Evolutionary conservation across 129 eudicot species (phyloP), one percentile per base, ranked within the genome.

Genomic region (Centrapalus pauciflorus): DNA sequence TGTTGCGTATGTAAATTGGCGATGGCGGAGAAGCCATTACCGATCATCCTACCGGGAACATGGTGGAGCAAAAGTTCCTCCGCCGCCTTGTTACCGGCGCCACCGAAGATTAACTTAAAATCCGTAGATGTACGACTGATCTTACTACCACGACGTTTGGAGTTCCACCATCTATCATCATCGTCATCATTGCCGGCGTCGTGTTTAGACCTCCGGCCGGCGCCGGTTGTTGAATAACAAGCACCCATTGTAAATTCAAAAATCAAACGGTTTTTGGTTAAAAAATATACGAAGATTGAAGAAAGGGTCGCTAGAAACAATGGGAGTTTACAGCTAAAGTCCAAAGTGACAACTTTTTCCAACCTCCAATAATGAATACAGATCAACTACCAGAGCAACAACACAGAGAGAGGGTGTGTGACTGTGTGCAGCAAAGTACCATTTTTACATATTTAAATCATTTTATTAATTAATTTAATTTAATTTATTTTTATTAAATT

Each of bases 1-100:
- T 87, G 95, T 76, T 81, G 95, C 4, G 95, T 87, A 58, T 56
- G 63, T 28, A 67, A 35, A 67, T 17, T 32, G 17, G 73, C 63
- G 25, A 21, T 35, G 19, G 34, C 23, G 20, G 16, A 52, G 17
- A 37, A 67, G 48, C 63, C 73, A 35, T 67, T 67, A 14, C 49
- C 40, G 50, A 34, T 14, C 7, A 67, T 34, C 56, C 73, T 52
- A 4, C 63, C 61, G 14, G 63, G 50, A 56, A 56, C 8, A 16
- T 56, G 40, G 19, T 54, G 60, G 60, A 54, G 60, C 34, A 54
- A 33, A 23, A 5, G 27, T 14, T 56, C 40, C 23, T 56, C 63
- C 12, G 35, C 63, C n/a, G n/a, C n/a, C n/a, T n/a, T n/a, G n/a
- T n/a, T n/a, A n/a, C n/a, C n/a, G 20, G 23, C 28, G 23, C 11